These are phyloP conservation scores for Kregervanrija fluxuum DNA, from an alignment of 805 yeast genomes.

Conservation along the genomic window DNA sequence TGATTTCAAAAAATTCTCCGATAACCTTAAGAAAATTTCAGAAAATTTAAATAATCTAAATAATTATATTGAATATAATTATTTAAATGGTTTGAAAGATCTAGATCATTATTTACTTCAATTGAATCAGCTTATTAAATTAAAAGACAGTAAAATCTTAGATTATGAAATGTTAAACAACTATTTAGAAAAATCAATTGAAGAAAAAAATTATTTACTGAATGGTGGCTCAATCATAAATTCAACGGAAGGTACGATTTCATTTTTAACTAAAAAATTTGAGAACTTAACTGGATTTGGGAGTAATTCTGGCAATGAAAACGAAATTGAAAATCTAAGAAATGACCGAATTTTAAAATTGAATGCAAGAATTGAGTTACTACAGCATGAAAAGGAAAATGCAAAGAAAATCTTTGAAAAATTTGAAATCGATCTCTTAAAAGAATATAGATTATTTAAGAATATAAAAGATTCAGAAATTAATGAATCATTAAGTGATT, in stretches of 20 bases:
- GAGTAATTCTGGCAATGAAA: slow-evolving; percentile 32
- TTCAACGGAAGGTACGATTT: slow-evolving; percentile 29
- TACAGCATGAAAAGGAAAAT: slow-evolving; percentile 37
- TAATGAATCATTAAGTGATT: slow-evolving; percentile 57
- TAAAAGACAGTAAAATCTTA: slow-evolving; percentile 84
- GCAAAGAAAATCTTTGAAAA: slow-evolving; percentile 40
- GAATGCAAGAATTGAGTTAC: slow-evolving; percentile 29
- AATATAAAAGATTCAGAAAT: slow-evolving; percentile 72
- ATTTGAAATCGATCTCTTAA: slow-evolving; percentile 38
- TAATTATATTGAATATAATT: slow-evolving; percentile 64
- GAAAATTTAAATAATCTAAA: slow-evolving; percentile 24
- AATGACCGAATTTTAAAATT: slow-evolving; percentile 37
- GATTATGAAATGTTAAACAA: slow-evolving; percentile 84
- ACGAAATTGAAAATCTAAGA: slow-evolving; percentile 38
- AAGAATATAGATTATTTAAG: slow-evolving; percentile 64
- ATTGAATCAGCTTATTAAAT: slow-evolving; percentile 60
- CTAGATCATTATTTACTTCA: slow-evolving; percentile 73
- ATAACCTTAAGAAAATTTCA: slow-evolving; percentile 33
- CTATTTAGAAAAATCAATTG: slow-evolving; percentile 62
- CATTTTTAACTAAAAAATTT: slow-evolving; percentile 38
- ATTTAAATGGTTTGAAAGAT: slow-evolving; percentile 76
- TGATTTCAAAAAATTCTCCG: slow-evolving; percentile 29
- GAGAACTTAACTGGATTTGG: slow-evolving; percentile 39
- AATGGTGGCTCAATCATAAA: slow-evolving; percentile 30
- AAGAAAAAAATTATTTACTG: slow-evolving; percentile 43